These are phyloP conservation scores for Chalciporus chontae DNA, from an alignment of 768 basidiomycete species.

Conservation along the genomic window DNA sequence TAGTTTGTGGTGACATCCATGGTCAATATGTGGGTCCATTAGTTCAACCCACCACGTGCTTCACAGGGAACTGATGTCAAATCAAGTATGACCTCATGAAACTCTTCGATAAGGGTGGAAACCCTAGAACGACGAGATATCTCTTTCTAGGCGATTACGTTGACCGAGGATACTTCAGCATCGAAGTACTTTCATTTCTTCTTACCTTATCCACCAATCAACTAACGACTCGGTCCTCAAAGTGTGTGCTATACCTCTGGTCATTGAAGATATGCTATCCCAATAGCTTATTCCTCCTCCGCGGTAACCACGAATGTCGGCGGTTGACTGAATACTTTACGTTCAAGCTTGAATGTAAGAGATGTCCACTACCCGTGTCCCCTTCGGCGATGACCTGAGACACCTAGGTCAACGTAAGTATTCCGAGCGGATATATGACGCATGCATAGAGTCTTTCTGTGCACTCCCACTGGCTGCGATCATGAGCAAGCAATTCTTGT, in stretches of 20 bases:
- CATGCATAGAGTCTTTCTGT: conserved; percentile 73
- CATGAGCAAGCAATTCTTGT: conserved; percentile 81
- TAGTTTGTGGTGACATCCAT: conserved; percentile 21
- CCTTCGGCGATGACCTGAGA: conserved; percentile 2
- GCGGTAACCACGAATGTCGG: conserved; percentile 66
- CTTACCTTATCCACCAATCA: neutral
- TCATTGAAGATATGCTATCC: conserved; percentile 63
- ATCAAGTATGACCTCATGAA: conserved; percentile 74
- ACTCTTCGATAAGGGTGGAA: conserved; percentile 73
- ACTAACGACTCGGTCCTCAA: conserved; percentile 7
- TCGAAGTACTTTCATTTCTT: conserved; percentile 45
- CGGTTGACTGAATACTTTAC: conserved; percentile 65
- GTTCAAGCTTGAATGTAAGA: conserved; percentile 50
- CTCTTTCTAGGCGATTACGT: conserved; percentile 76
- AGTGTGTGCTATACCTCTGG: conserved; percentile 62
- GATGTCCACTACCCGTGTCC: neutral
- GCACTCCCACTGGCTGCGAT: conserved; percentile 67
- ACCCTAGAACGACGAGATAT: conserved; percentile 69
- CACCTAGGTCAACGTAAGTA: conserved; percentile 67
- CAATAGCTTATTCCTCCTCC: conserved; percentile 54
- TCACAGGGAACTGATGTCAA: conserved; percentile 7
- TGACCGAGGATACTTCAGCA: conserved; percentile 72
- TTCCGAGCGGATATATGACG: conserved; percentile 70
- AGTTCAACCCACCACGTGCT: neutral
- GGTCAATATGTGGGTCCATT: conserved; percentile 26